Evolutionary conservation across 83 land plant species (phyloP).

Genomic region (Diphasiastrum complanatum): DNA sequence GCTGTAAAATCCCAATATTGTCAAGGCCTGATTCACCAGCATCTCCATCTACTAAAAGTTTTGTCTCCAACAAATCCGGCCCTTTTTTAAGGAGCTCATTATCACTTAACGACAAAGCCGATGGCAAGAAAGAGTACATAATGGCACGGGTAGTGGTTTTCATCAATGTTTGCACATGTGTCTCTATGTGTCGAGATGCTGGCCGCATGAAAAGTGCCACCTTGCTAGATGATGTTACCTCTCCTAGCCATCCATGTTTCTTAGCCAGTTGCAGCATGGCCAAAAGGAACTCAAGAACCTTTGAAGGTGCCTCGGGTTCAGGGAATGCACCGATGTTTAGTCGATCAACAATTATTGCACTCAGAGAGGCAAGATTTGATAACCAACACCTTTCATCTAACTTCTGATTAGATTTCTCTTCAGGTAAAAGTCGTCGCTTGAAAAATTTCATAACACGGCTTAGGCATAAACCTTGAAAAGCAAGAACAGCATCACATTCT

Average conservation of each 20-base stretch:
- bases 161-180: conserved; percentile 66
- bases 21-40: too few relatives aligned
- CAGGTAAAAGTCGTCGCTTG: conserved; percentile 82
- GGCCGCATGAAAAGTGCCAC: conserved; percentile 70
- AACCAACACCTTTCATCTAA: conserved; percentile 92
- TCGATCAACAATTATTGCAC: conserved; percentile 90
- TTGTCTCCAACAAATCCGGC: too few relatives aligned
- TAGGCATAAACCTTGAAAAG: conserved; percentile 91
- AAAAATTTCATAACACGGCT: conserved; percentile 82
- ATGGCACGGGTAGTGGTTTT: conserved; percentile 88
- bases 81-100: too few relatives aligned
- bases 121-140: conserved; percentile 80
- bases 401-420: conserved; percentile 78
- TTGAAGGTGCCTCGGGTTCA: conserved; percentile 56
- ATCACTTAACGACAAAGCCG: too few relatives aligned
- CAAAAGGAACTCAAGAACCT: conserved; percentile 79
- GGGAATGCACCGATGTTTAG: conserved; percentile 94
- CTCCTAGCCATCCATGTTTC: conserved; percentile 85
- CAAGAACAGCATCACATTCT: conserved; percentile 60
- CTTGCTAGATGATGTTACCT: conserved; percentile 59
- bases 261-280: conserved; percentile 94
- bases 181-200: conserved; percentile 66
- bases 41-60: conserved; percentile 10
- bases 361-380: conserved; percentile 69
- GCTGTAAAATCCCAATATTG: conserved; percentile 66